Evolutionary conservation across 305 asterid species (phyloP).

Genomic region (Striga hermonthica): DNA sequence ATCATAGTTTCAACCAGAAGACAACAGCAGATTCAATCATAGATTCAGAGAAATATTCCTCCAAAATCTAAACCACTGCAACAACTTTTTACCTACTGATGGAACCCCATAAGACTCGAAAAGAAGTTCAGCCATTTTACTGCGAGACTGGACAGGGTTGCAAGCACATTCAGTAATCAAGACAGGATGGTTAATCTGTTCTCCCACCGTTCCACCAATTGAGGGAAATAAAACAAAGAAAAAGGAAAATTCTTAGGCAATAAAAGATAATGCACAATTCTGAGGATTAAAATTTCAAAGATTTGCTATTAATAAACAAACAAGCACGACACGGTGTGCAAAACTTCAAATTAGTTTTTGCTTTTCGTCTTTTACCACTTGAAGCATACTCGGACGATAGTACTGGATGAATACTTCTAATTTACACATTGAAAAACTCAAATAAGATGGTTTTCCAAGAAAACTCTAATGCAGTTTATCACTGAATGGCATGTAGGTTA

Average conservation of each 20-base stretch:
- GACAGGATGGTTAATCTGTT: constrained; percentile 94
- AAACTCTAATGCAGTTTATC: background rate
- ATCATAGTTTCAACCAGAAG: no score
- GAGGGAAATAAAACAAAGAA: constrained; percentile 11
- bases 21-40: background rate
- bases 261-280: constrained; percentile 27
- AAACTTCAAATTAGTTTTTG: background rate
- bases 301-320: constrained; percentile 28
- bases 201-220: constrained; percentile 32
- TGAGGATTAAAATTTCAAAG: constrained; percentile 19
- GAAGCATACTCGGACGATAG: constrained; percentile 15
- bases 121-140: constrained; percentile 97
- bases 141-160: constrained; percentile 94
- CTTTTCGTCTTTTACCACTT: background rate
- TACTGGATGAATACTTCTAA: constrained; percentile 10
- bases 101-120: constrained; percentile 98
- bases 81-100: constrained; percentile 62
- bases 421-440: constrained; percentile 14
- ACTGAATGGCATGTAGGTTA: no score
- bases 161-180: constrained; percentile 94
- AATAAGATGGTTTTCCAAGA: constrained; percentile 9
- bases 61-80: constrained; percentile 1
- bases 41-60: constrained; percentile 9
- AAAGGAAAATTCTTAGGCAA: constrained; percentile 25
- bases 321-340: constrained; percentile 17